Evolutionary conservation across 257 asterid genomes (phyloP), one percentile per base, ranked within the genome.

Genomic region (Jaltomata sinuosa): DNA sequence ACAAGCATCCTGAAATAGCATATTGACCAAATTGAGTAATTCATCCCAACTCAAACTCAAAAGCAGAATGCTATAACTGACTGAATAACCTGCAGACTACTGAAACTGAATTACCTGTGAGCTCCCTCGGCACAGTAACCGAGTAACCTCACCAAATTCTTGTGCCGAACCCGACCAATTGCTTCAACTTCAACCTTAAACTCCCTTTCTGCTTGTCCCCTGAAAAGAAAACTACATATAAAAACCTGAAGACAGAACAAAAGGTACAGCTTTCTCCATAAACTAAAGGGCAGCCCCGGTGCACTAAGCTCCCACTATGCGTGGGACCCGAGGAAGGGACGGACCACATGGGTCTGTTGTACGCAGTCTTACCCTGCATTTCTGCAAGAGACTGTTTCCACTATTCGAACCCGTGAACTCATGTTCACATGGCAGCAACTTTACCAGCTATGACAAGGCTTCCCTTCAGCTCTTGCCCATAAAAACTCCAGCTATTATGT

Each of bases 161-260:
- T 95, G 53, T 95, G 99, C 11, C 98, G 90, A 3, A 95, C 99
- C 1, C 97, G 96, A 57, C 98, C 98, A 78, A 95, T 95, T 42
- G 92, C 99, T 83, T 95, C 99, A 8, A 95, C 99, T 88, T 95
- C 99, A 55, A 94, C 99, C 92, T 94, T 95, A 82, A 95, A 95
- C 84, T 95, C 99, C 78, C 92, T 92, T 89, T 95, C 99, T 3
- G 99, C 99, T 90, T 95, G 99, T 59, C 99, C 99, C 88, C 99
- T 95, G 84, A 32, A 84, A 83, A 82, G 57, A 50, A 83, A 80
- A 42, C 57, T 74, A 31, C 50, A 52, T 19, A 34, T 81, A 34
- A 79, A 55, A 65, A 54, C 4, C 57, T 54, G 32, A 68, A 54
- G 5, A 45, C 29, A 64, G 36, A 21, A 74, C 79, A 38, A 38